These are phyloP conservation scores for Pythium rhizo-oryzae DNA, from an alignment of 352 stramenopile genomes.

Conservation along the genomic window DNA sequence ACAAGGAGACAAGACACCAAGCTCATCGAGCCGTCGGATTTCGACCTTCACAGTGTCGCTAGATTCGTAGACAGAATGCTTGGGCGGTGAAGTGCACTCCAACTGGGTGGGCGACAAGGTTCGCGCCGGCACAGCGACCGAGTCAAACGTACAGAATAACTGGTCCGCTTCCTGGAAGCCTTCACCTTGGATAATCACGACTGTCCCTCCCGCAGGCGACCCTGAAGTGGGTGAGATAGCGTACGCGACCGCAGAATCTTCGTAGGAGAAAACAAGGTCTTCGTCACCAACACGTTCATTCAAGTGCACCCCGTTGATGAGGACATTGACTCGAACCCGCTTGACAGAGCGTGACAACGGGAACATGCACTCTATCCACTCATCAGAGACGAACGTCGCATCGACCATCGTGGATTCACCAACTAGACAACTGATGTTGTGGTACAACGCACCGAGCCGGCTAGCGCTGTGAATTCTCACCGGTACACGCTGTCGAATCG, in stretches of 20 bases:
- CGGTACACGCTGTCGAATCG: constrained; percentile 4
- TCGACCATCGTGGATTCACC: constrained; percentile 15
- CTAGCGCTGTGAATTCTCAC: constrained; percentile 9
- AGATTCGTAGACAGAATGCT: background rate
- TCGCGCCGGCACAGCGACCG: constrained; percentile 8
- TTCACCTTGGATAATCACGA: constrained; percentile 30
- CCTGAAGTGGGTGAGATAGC: constrained; percentile 20
- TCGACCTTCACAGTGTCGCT: constrained; percentile 8
- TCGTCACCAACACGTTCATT: background rate
- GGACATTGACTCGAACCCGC: constrained; percentile 9
- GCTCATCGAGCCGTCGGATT: constrained; percentile 8
- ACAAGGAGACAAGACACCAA: background rate
- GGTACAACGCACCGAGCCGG: background rate
- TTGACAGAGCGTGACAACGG: background rate
- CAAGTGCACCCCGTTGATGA: constrained; percentile 14
- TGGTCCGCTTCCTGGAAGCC: constrained; percentile 19
- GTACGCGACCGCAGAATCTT: constrained; percentile 20
- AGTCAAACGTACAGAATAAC: constrained; percentile 31
- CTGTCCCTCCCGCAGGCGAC: constrained; percentile 20
- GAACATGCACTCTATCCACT: constrained; percentile 24
- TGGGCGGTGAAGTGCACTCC: constrained; percentile 24
- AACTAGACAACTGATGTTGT: constrained; percentile 21
- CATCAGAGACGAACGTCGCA: constrained; percentile 8
- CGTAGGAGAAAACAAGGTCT: constrained; percentile 7
- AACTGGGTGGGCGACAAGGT: constrained; percentile 18